Percentiles rank a stretch among this genome's conserved stretches.
Evolutionary conservation across 208 protist genomes (phyloP).

Genomic region (Trypanosoma avium): DNA sequence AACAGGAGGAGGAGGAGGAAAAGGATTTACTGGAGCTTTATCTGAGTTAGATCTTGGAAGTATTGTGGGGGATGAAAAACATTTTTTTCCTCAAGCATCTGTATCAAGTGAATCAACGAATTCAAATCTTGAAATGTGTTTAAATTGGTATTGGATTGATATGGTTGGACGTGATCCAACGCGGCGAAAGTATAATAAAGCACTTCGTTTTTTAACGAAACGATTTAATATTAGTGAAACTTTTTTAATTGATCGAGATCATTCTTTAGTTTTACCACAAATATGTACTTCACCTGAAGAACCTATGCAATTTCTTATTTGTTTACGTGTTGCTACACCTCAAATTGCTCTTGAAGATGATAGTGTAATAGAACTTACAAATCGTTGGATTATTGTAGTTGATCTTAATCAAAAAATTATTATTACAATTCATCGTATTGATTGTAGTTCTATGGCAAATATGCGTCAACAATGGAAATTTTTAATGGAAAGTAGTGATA

Average conservation of each 20-base stretch:
- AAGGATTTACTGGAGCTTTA: background rate
- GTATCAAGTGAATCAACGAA: conserved; percentile 25
- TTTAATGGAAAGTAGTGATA: conserved; percentile 58
- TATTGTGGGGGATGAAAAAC: conserved; percentile 14
- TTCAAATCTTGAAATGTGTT: conserved; percentile 74
- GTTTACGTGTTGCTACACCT: conserved; percentile 74
- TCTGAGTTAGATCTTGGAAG: conserved; percentile 5
- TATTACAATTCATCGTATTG: conserved; percentile 82
- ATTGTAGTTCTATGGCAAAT: conserved; percentile 66
- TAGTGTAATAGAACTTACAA: conserved; percentile 79
- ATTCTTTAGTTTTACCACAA: conserved; percentile 74
- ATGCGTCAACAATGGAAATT: conserved; percentile 66
- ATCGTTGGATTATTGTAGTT: conserved; percentile 84
- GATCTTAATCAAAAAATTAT: conserved; percentile 74
- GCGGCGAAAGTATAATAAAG: conserved; percentile 56
- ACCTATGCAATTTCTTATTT: conserved; percentile 78
- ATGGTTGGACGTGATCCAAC: conserved; percentile 69
- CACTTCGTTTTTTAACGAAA: conserved; percentile 57
- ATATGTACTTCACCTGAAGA: conserved; percentile 66
- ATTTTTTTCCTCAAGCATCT: conserved; percentile 37
- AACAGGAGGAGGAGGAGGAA: too few species aligned
- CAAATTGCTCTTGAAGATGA: conserved; percentile 77
- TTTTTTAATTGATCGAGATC: conserved; percentile 80
- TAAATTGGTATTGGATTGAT: conserved; percentile 91
- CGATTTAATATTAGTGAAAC: conserved; percentile 77